Evolutionary conservation across 768 basidiomycete genomes (phyloP), one percentile per base, ranked within the genome.

Genomic region (Coprinellus micaceus): DNA sequence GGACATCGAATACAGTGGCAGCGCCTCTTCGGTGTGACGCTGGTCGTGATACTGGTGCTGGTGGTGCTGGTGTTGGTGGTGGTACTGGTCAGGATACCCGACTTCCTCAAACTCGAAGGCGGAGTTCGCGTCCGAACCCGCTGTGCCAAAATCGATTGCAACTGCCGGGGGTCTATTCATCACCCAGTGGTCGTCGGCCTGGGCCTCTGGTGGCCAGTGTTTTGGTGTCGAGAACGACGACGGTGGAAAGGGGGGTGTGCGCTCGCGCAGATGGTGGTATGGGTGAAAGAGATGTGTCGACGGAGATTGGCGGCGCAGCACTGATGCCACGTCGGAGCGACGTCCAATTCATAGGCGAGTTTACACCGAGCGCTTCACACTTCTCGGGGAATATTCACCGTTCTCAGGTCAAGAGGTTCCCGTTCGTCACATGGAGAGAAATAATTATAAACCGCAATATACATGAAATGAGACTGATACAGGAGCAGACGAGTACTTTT

Each of bases 101-200:
- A 89, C 73, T 66, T 89, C 79, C 71, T 89, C 87, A 69, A 88
- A 89, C 62, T 89, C 88, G 62, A 81, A 82, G 54, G 83, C 83
- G 61, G 77, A 74, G 61, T 76, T n/a, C 30, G 12, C 30, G 30
- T 33, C 30, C 6, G 49, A 51, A 6, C 36, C 73, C 58, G 79
- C 77, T 59, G 81, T 72, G 67, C 83, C 85, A 70, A 91, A 81
- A 67, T 89, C 84, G 60, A 91, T 78, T 65, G 85, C 78, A 62
- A 89, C 77, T 68, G 87, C 83, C 65, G 82, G 63, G 55, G 84
- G 82, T 74, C 49, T 51, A 51, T 75, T 77, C 83, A 86, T 85
- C 69, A 72, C 77, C 77, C 41, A 46, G 30, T 70, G 66, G 54
- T 60, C 36, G 53, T 54, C 40, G 30, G 30, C 40, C 44, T 19